Evolutionary conservation across 176 grass and related monocot species (phyloP), one percentile per base, ranked within the genome.

Genomic region (Areca catechu): DNA sequence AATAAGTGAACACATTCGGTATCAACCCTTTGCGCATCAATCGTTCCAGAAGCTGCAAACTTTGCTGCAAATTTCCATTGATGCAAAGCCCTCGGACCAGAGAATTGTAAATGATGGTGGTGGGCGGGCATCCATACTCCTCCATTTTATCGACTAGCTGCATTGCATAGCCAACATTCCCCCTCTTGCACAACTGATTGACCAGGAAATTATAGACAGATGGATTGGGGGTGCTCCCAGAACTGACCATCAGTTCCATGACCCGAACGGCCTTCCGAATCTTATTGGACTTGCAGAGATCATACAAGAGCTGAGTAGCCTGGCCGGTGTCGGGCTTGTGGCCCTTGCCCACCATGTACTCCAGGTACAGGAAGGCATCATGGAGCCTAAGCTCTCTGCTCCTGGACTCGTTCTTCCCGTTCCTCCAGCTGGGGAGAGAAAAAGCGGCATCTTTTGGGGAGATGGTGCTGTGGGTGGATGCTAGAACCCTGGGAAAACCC

Each of bases 91-190:
- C 72, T 28, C 72, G 18, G 3, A 75, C 37, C 6, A 75, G 53
- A 24, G 72, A 75, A 29, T 75, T 75, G 37, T 75, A 75, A 19
- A 56, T 52, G 54, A 65, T 66, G 53, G 62, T 75, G n/a, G 72
- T 57, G 5, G 72, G 61, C 0, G 60, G 22, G 47, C 34, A 37
- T 20, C 72, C 72, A 3, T 30, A 15, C 37, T 58, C 72, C 9
- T 65, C 61, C 61, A 75, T 65, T 51, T 51, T 66, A 20, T 75
- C 72, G 0, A 75, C 72, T 17, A 75, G 30, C 16, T 66, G 72
- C 53, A 75, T 58, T 7, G 72, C 72, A 19, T 75, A 65, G 14
- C 72, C 72, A 7, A 75, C 43, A 17, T 66, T 65, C 1, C 72
- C 61, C 17, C 61, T 49, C 48, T 66, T 75, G 62, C 72, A 75